Conservation (phyloP, 805 yeast species). For the Diddensiella caesifluorescens region DNA sequence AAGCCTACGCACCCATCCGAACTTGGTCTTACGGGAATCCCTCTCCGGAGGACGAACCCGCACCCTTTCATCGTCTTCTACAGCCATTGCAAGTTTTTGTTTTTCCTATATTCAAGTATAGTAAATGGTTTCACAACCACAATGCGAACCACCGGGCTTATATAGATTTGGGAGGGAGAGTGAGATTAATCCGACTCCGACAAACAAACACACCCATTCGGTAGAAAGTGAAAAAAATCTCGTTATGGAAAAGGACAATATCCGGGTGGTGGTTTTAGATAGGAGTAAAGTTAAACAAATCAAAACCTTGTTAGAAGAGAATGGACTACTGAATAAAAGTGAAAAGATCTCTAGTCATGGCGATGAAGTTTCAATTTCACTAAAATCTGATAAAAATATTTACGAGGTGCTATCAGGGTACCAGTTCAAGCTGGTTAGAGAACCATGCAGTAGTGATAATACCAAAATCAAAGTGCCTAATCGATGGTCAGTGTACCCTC, state of each 20-base stretch:
- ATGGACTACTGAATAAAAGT: slow-evolving; percentile 6
- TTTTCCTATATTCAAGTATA: too few relatives aligned
- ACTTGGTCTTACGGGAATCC: slow-evolving; percentile 7
- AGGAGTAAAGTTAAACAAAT: slow-evolving; percentile 11
- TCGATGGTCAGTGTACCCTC: slow-evolving; percentile 60
- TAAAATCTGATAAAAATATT: slow-evolving; percentile 1
- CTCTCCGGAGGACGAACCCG: too few relatives aligned
- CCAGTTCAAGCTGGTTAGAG: not conserved
- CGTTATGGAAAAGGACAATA: too few relatives aligned
- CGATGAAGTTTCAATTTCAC: slow-evolving; percentile 6
- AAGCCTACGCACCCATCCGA: slow-evolving; percentile 20
- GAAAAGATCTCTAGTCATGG: slow-evolving; percentile 1
- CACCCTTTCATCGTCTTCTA: too few relatives aligned
- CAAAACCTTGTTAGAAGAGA: slow-evolving; percentile 13
- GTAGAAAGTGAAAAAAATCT: too few relatives aligned
- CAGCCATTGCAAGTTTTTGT: too few relatives aligned
- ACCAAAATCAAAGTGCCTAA: slow-evolving; percentile 37
- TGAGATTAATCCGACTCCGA: too few relatives aligned
- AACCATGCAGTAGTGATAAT: not conserved
- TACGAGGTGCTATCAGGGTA: not conserved
- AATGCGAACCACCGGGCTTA: too few relatives aligned
- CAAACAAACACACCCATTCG: too few relatives aligned
- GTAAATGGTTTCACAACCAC: too few relatives aligned
- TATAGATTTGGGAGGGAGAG: too few relatives aligned
- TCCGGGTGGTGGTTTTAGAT: slow-evolving; percentile 7